Conservation (phyloP, 2,329 filamentous ascomycete genomes). For the Phialemoniopsis sp. region DNA sequence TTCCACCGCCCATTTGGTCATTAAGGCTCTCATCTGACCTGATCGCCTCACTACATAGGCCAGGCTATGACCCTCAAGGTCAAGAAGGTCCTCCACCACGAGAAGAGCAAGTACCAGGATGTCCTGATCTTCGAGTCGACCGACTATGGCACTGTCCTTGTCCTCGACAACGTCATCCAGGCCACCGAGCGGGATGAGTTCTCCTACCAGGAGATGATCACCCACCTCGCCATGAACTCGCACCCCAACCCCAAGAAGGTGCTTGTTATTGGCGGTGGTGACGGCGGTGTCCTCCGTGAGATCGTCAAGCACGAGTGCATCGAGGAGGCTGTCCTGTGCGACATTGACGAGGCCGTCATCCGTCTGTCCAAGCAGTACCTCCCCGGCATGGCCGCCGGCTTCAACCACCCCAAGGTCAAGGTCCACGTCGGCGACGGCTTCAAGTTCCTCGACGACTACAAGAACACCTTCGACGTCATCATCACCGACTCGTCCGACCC, state of each 20-base stretch:
- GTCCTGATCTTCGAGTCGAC: slow-evolving; percentile 98
- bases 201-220: slow-evolving; percentile 99
- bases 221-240: slow-evolving; percentile 95
- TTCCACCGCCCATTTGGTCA: not conserved
- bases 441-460: slow-evolving; percentile 95
- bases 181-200: slow-evolving; percentile 98
- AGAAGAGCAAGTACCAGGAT: slow-evolving; percentile 99
- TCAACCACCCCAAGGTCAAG: slow-evolving; percentile 89
- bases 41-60: slow-evolving; percentile 39
- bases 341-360: slow-evolving; percentile 99
- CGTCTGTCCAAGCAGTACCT: slow-evolving; percentile 98
- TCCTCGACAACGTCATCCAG: slow-evolving; percentile 98
- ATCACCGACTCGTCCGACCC: slow-evolving; percentile 99
- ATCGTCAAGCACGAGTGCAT: slow-evolving; percentile 98
- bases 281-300: slow-evolving; percentile 96
- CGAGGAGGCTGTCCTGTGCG: slow-evolving; percentile 93
- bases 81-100: slow-evolving; percentile 96
- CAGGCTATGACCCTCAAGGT: slow-evolving; percentile 99
- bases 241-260: slow-evolving; percentile 99
- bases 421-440: slow-evolving; percentile 95
- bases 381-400: slow-evolving; percentile 87
- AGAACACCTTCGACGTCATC: slow-evolving; percentile 98
- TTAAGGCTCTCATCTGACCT: slow-evolving; percentile 5
- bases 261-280: slow-evolving; percentile 94
- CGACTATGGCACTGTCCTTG: slow-evolving; percentile 92